Percentiles rank a stretch among this genome's conserved stretches.
Conservation (phyloP, 2,329 filamentous ascomycete genomes). For the Trichoderma sp. region DNA sequence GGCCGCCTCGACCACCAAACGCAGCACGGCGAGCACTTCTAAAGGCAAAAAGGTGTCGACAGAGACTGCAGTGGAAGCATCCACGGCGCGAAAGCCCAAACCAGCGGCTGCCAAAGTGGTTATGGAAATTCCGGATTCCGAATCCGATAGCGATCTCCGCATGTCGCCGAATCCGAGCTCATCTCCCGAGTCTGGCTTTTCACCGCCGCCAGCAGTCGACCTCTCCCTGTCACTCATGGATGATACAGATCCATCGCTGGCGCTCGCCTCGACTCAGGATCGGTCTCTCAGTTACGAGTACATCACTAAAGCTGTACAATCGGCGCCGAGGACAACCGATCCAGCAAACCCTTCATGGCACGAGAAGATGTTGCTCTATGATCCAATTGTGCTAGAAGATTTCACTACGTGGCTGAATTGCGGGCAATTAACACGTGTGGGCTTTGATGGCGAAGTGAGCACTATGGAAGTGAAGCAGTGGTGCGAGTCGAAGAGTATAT, state of each 20-base stretch:
- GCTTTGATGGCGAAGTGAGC: constrained; percentile 63
- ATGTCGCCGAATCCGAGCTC: constrained; percentile 34
- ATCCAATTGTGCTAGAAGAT: constrained; percentile 85
- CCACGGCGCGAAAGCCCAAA: constrained; percentile 21
- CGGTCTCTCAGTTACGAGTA: constrained; percentile 47
- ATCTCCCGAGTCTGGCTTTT: constrained; percentile 41
- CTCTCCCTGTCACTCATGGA: constrained; percentile 45
- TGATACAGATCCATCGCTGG: constrained; percentile 44
- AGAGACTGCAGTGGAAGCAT: constrained; percentile 23
- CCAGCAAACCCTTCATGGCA: constrained; percentile 67
- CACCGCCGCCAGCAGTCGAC: constrained; percentile 39
- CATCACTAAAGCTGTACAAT: constrained; percentile 55
- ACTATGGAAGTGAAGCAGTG: constrained; percentile 73
- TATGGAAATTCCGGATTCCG: constrained; percentile 54
- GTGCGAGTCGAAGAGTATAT: constrained; percentile 85
- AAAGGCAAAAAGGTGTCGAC: constrained; percentile 19
- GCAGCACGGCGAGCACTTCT: constrained; percentile 9
- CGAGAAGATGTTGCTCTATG: constrained; percentile 91
- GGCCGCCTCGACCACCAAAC: constrained; percentile 20
- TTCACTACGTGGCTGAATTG: constrained; percentile 78
- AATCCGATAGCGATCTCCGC: constrained; percentile 37
- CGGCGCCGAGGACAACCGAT: constrained; percentile 49
- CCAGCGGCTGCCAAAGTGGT: constrained; percentile 22
- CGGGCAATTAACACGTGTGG: constrained; percentile 60
- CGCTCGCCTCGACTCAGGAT: constrained; percentile 38